Conservation (phyloP, 192 early-diverging fungal genomes). For the Powellomyces hirtus region DNA sequence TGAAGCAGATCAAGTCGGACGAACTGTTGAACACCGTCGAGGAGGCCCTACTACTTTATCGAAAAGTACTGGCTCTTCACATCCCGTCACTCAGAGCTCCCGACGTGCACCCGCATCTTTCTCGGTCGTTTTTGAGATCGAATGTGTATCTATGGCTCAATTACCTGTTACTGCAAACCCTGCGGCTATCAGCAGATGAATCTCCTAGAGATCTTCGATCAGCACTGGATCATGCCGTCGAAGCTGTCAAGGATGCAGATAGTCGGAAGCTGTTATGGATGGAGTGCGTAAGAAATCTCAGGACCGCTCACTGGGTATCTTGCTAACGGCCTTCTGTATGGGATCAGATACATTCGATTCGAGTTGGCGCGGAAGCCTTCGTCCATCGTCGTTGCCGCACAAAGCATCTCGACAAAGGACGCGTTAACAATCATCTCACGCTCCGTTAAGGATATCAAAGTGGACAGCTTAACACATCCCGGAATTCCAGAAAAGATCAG, state of each 20-base stretch:
- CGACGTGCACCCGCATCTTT: conserved; percentile 6
- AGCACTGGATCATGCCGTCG: conserved; percentile 11
- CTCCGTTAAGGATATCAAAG: neutral
- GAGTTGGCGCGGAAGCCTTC: neutral
- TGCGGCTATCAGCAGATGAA: neutral
- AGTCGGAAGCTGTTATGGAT: conserved; percentile 16
- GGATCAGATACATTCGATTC: conserved; percentile 1
- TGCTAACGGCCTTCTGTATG: neutral
- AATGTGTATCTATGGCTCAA: conserved; percentile 25
- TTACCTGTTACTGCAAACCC: conserved; percentile 15
- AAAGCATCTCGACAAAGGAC: neutral
- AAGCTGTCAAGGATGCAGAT: conserved; percentile 11
- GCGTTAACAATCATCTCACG: neutral
- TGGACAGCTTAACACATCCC: neutral
- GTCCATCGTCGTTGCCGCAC: neutral
- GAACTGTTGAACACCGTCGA: neutral
- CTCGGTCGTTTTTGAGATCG: neutral
- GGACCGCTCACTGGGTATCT: neutral
- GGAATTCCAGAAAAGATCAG: neutral
- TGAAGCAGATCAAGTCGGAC: neutral
- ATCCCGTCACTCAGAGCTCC: neutral
- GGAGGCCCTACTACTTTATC: conserved; percentile 2
- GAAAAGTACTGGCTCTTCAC: conserved; percentile 1
- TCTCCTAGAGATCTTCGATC: neutral
- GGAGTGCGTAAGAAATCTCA: conserved; percentile 2